Evolutionary conservation across 805 yeast species (phyloP), one percentile per base, ranked within the genome.

Genomic region (Kazachstania bromeliacearum): DNA sequence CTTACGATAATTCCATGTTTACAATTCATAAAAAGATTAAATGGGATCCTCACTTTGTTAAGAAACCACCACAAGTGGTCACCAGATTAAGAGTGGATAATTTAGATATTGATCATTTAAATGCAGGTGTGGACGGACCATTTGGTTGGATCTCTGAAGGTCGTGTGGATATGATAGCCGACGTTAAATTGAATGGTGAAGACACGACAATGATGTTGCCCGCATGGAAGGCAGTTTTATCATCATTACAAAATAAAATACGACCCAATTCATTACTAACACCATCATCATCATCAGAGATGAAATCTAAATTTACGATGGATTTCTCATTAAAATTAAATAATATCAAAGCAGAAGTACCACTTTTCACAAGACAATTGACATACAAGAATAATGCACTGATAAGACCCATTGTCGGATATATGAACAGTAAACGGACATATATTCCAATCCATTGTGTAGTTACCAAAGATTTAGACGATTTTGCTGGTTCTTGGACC

Each of bases 61-160:
- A 31, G 12, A 7, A 31, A 10, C 12, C 34, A 5, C 9, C 26
- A 35, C 16, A 32, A n/a, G 25, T 26, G n/a, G 18, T 32, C 16
- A 29, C 28, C 17, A 17, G 26, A 18, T 30, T 17, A 48, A 64
- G 97, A 34, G 79, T 88, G 25, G 97, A 92, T 54, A 77, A 85
- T 20, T 71, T 92, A 37, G 79, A 77, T 51, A 72, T 92, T 26
- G 95, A 89, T 47, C 97, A 92, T 59, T 62, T 92, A 39, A 92
- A 92, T 53, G 74, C 84, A 1, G 97, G 96, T 0, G 71, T 84
- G 39, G 77, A 78, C 37, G 98, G 99, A 0, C 95, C 97, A 9
- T 85, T 92, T 59, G 96, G 97, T 5, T 92, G 99, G 99, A 89
- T 92, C 38, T 77, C 85, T 5, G 71, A 74, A 42, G 98, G 99